Evolutionary conservation across 1,139 yeast genomes (phyloP).

Genomic region (Magnusiomyces magnusii): DNA sequence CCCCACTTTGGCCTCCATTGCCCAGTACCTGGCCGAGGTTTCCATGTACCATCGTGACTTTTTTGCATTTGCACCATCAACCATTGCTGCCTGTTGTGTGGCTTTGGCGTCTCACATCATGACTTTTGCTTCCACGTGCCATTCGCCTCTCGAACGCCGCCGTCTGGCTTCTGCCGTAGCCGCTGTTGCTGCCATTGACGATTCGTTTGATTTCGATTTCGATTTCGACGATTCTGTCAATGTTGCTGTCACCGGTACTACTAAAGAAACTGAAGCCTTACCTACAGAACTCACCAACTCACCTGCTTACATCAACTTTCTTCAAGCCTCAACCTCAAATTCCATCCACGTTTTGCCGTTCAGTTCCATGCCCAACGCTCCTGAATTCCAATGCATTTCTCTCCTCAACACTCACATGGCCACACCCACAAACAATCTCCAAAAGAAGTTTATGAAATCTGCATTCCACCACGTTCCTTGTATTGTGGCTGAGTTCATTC

Average conservation of each 20-base stretch:
- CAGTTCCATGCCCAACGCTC: constrained; percentile 9
- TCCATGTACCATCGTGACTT: constrained; percentile 66
- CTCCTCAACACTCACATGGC: constrained; percentile 33
- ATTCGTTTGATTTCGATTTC: not conserved
- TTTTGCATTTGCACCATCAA: constrained; percentile 52
- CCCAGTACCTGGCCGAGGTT: constrained; percentile 67
- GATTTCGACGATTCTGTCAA: not conserved
- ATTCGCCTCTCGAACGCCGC: constrained; percentile 12
- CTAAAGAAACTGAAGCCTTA: not conserved
- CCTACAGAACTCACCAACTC: not conserved
- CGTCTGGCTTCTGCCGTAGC: not conserved
- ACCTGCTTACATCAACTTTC: not conserved
- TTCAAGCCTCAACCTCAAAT: not conserved
- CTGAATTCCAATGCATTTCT: constrained; percentile 14
- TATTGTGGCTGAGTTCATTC: constrained; percentile 26
- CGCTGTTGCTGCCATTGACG: constrained; percentile 1
- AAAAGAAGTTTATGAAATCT: constrained; percentile 33
- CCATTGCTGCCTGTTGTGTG: constrained; percentile 63
- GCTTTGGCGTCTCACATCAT: constrained; percentile 66
- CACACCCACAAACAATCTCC: constrained; percentile 33
- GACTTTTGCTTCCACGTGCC: constrained; percentile 32
- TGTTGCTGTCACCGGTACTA: not conserved
- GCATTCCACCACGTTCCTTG: constrained; percentile 27
- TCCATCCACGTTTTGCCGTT: constrained; percentile 1
- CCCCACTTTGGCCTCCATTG: constrained; percentile 32